Evolutionary conservation across 116 monocot genomes (phyloP).

Genomic region (Iris pallida): DNA sequence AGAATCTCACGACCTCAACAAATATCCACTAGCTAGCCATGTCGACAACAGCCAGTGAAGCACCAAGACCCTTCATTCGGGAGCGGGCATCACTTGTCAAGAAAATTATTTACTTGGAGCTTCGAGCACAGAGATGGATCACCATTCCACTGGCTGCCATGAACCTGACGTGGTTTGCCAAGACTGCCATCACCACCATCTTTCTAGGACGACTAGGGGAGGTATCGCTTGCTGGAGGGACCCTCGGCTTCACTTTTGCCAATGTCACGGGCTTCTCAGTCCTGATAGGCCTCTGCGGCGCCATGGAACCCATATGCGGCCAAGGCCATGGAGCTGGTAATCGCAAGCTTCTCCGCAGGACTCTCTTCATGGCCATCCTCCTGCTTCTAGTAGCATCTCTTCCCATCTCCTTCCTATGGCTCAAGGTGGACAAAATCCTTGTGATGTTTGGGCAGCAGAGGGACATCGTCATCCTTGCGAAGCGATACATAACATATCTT

Average conservation of each 20-base stretch:
- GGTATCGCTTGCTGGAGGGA: conserved; percentile 30
- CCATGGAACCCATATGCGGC: conserved; percentile 91
- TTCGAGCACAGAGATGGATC: conserved; percentile 28
- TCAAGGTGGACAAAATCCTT: conserved; percentile 62
- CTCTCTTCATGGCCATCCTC: conserved; percentile 60
- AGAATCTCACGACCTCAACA: too few species aligned
- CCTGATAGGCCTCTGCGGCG: conserved; percentile 66
- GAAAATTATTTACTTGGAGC: conserved; percentile 16
- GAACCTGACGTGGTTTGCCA: conserved; percentile 43
- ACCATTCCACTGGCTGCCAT: conserved; percentile 25
- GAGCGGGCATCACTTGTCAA: conserved; percentile 1
- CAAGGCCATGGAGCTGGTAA: conserved; percentile 81
- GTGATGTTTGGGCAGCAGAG: conserved; percentile 44
- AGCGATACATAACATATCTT: conserved; percentile 46
- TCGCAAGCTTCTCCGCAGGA: conserved; percentile 54
- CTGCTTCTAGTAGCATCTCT: conserved; percentile 49
- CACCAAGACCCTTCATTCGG: background rate
- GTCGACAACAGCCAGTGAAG: background rate
- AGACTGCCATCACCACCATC: conserved; percentile 34
- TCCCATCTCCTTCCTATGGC: conserved; percentile 73
- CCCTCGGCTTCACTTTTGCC: conserved; percentile 59
- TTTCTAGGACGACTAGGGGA: conserved; percentile 42
- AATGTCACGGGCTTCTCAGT: conserved; percentile 94
- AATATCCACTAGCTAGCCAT: conserved; percentile 1
- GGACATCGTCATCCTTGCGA: conserved; percentile 48